Percentiles rank a stretch among this genome's conserved stretches.
phyloP scores from a whole-genome alignment of 2,329 filamentous ascomycete genomes.

The Botrytis tulipae region DNA sequence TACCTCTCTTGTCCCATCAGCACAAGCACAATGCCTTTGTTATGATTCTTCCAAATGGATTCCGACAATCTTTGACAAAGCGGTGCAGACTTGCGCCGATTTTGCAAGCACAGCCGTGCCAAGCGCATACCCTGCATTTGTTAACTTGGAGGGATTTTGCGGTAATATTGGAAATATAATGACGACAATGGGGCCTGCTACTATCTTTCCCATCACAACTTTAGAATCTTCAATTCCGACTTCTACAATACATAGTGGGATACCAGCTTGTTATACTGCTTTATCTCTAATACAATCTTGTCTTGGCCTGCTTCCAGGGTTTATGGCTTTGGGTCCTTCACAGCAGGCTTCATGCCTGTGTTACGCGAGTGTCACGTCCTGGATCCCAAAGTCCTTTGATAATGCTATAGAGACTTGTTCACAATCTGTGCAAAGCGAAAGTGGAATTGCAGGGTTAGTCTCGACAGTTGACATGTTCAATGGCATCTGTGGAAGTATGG shows the following conservation, averaged over 20 bases:
- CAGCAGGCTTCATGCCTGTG: slow-evolving; percentile 17
- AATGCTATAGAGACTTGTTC: slow-evolving; percentile 1
- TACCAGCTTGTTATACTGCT: slow-evolving; percentile 1
- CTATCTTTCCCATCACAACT: background rate
- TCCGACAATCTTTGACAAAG: slow-evolving; percentile 31
- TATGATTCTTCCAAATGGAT: slow-evolving; percentile 31
- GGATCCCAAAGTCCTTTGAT: slow-evolving; percentile 17
- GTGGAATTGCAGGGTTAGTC: background rate
- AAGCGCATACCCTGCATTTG: slow-evolving; percentile 24
- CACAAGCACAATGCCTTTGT: slow-evolving; percentile 35
- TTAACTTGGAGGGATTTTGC: slow-evolving; percentile 28
- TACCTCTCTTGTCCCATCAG: slow-evolving; percentile 26
- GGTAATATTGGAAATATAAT: slow-evolving; percentile 3
- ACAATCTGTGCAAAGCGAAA: background rate
- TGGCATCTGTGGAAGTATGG: slow-evolving; percentile 26
- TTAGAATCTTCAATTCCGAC: background rate
- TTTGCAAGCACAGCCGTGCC: slow-evolving; percentile 27
- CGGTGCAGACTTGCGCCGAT: slow-evolving; percentile 29
- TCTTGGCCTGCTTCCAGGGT: background rate
- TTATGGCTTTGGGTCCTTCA: background rate
- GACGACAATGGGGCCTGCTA: background rate
- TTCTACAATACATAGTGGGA: background rate
- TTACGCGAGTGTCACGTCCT: slow-evolving; percentile 12
- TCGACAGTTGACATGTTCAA: background rate
- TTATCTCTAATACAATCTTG: slow-evolving; percentile 5